Evolutionary conservation across 2,329 filamentous ascomycete species (phyloP).

Genomic region (Tolypocladium sp.): DNA sequence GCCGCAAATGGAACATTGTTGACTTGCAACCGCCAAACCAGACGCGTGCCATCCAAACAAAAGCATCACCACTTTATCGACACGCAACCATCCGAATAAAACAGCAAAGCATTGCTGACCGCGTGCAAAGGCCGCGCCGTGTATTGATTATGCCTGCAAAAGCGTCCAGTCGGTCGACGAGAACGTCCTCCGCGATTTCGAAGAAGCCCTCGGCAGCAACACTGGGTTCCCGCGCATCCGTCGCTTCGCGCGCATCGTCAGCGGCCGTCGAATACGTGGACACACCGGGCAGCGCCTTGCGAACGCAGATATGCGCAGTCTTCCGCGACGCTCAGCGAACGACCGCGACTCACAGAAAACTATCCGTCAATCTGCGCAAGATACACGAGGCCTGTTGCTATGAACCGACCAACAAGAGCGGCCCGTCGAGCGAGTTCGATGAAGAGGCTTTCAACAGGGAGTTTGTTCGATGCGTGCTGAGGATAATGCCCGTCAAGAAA

Average conservation of each 20-base stretch:
- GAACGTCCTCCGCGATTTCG: conserved; percentile 31
- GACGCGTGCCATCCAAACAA: conserved; percentile 19
- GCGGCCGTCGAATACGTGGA: conserved; percentile 70
- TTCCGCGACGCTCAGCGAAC: conserved; percentile 82
- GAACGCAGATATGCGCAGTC: conserved; percentile 62
- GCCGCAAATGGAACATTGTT: conserved; percentile 22
- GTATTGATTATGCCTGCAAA: conserved; percentile 37
- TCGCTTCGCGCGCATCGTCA: conserved; percentile 37
- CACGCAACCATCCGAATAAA: neutral
- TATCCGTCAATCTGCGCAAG: conserved; percentile 79
- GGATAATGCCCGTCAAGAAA: conserved; percentile 83
- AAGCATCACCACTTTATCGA: conserved; percentile 2
- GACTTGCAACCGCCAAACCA: conserved; percentile 13
- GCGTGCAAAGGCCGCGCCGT: neutral
- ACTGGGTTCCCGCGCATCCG: conserved; percentile 31
- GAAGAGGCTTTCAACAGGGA: conserved; percentile 85
- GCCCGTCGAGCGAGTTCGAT: conserved; percentile 57
- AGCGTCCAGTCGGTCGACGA: conserved; percentile 35
- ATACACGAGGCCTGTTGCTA: conserved; percentile 79
- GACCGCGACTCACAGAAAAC: conserved; percentile 81
- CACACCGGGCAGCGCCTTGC: conserved; percentile 58
- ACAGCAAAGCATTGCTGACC: neutral
- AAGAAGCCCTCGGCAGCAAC: conserved; percentile 29
- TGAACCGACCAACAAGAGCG: conserved; percentile 46
- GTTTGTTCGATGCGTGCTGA: conserved; percentile 71